Percentiles rank a stretch among this genome's conserved stretches.
phyloP scores from a whole-genome alignment of 768 basidiomycete genomes.

The Macrocybe gigantea region DNA sequence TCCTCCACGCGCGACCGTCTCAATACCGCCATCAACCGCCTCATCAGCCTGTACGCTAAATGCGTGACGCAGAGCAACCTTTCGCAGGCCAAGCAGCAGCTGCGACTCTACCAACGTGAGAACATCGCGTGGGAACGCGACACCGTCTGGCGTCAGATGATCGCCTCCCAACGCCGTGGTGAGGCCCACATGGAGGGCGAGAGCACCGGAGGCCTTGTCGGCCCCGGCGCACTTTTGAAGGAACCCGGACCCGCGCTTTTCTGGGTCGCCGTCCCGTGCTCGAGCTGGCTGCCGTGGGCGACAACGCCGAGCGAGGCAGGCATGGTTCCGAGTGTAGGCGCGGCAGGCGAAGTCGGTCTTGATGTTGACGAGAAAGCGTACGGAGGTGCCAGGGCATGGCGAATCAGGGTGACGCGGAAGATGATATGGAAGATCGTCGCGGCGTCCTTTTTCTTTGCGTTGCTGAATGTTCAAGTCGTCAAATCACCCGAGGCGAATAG shows the following conservation, averaged over 20 bases:
- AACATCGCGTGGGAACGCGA: constrained; percentile 97
- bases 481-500: constrained; percentile 71
- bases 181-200: constrained; percentile 25
- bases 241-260: constrained; percentile 40
- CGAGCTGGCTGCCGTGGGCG: constrained; percentile 19
- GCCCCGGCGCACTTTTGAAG: constrained; percentile 38
- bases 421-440: constrained; percentile 55
- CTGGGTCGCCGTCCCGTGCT: constrained; percentile 60
- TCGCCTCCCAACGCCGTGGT: constrained; percentile 73
- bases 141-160: constrained; percentile 97
- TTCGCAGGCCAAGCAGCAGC: constrained; percentile 66
- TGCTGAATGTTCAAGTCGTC: constrained; percentile 59
- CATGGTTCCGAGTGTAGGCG: too few relatives aligned
- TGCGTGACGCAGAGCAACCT: constrained; percentile 77
- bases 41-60: constrained; percentile 75
- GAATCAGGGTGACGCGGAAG: constrained; percentile 57
- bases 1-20: constrained; percentile 56
- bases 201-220: constrained; percentile 10
- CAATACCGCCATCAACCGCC: constrained; percentile 45
- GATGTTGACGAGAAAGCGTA: background rate
- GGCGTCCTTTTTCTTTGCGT: constrained; percentile 44
- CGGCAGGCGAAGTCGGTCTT: background rate
- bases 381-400: too few relatives aligned
- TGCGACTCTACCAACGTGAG: constrained; percentile 84
- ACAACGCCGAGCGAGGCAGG: too few relatives aligned